Evolutionary conservation across 169 alveolate species (phyloP), one percentile per base, ranked within the genome.

Genomic region (Fabrea salina): DNA sequence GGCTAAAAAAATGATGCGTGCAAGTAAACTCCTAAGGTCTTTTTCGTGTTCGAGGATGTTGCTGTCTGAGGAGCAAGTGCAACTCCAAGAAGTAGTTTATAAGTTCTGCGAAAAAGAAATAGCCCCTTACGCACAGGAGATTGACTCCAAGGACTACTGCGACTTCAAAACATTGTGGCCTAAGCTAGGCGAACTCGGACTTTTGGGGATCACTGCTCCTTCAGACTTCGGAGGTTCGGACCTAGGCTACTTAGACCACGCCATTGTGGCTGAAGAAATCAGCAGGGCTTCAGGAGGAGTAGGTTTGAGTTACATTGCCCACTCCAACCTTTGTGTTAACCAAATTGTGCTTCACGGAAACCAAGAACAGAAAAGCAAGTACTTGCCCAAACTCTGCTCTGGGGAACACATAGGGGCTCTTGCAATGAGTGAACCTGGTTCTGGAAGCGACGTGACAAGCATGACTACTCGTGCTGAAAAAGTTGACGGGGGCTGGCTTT

Each of bases 371-470:
- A 89, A 91, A 79, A 53, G 77, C 54, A 91, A 84, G 61, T 91
- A 86, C 61, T 80, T 93, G n/a, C 96, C 96, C 22, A 84, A 82
- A 64, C 75, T 88, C 22, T 80, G 86, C 49, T 56, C 87, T 25
- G 97, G 97, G 44, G 91, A 84, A 49, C 70, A 72, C 49, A 78
- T 93, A 33, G 97, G 96, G 6, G 95, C 95, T 0, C 82, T 93
- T 35, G 96, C 97, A n/a, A 93, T 93, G 96, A 82, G 91, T 68
- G 97, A 93, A 64, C 83, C 91, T 25, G 85, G 77, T 43, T 83
- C 97, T 27, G 97, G 97, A 33, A 84, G 93, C 40, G 97, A 93
- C 75, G 95, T 90, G 11, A 77, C 85, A 32, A 77, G 91, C 3
- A 88, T 93, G 95, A 79, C 79, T 22, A 64, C 82, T 7, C 85